These are phyloP conservation scores for Wallemia mellicola DNA, from an alignment of 1,284 basidiomycete species.

Conservation along the genomic window DNA sequence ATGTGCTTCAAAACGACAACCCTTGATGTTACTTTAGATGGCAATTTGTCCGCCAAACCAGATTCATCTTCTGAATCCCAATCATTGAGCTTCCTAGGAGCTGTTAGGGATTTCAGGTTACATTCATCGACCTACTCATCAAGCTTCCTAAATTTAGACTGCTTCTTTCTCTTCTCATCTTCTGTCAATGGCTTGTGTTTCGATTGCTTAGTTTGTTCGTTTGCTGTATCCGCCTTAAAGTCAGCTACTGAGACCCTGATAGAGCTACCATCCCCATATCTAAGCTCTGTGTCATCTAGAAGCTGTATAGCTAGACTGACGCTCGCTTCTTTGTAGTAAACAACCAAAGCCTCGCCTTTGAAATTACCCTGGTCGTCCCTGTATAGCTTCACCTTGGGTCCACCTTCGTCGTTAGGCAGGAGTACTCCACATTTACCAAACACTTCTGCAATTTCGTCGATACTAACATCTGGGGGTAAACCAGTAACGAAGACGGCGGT, in stretches of 20 bases:
- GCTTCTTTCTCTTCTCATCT: slow-evolving; percentile 48
- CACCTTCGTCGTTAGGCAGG: slow-evolving; percentile 61
- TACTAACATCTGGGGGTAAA: slow-evolving; percentile 46
- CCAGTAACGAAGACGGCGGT: slow-evolving; percentile 76
- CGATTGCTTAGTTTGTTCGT: slow-evolving; percentile 20
- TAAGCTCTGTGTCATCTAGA: slow-evolving; percentile 70
- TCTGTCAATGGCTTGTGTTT: slow-evolving; percentile 25
- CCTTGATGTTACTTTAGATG: slow-evolving; percentile 21
- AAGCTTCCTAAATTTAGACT: slow-evolving; percentile 55
- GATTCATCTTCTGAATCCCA: slow-evolving; percentile 66
- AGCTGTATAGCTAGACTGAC: slow-evolving; percentile 58
- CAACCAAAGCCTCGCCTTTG: slow-evolving; percentile 80
- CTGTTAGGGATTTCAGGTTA: background rate
- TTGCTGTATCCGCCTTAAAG: slow-evolving; percentile 21
- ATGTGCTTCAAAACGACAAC: slow-evolving; percentile 81
- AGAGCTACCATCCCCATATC: slow-evolving; percentile 31
- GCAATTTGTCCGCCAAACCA: slow-evolving; percentile 30
- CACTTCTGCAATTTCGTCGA: slow-evolving; percentile 41
- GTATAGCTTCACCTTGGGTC: slow-evolving; percentile 79
- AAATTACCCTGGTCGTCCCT: slow-evolving; percentile 51
- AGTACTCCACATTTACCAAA: slow-evolving; percentile 78
- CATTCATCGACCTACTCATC: slow-evolving; percentile 31
- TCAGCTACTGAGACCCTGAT: slow-evolving; percentile 67
- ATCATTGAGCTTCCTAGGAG: slow-evolving; percentile 38
- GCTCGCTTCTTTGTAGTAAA: slow-evolving; percentile 91